Evolutionary conservation across 768 basidiomycete genomes (phyloP), one percentile per base, ranked within the genome.

Genomic region (Boletus rubroflammeus): DNA sequence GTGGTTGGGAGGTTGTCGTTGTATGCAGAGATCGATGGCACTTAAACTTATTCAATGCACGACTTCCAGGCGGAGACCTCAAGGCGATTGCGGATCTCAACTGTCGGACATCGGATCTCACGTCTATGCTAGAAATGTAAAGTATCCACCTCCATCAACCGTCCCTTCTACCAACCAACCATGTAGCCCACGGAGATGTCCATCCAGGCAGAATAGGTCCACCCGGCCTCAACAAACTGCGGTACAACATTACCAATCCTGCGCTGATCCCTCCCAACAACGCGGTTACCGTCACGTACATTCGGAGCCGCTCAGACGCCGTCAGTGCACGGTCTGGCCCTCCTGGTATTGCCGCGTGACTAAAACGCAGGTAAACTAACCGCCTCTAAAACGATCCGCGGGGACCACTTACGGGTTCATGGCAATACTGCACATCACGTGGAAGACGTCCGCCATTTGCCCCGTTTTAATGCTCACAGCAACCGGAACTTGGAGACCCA

Each of bases 401-500:
- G 51, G 51, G 23, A 60, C 47, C 43, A 83, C 88, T 66, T 67
- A 94, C 93, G 93, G 93, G 53, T 86, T 85, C 79, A 93, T 84
- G 7, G 90, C 93, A 64, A 92, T 85, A 54, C 81, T 75, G 66
- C 88, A 90, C 61, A 94, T 88, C 28, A 82, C 85, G 64, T 93
- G 86, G 77, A 91, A 95, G 19, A 95, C 85, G 66, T 92, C 90
- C 26, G 90, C 91, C 11, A 79, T 85, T 68, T 93, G 89, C 43
- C 84, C 88, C 4, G 85, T 85, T 72, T 87, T 88, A 41, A 95
- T 86, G 69, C 92, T 95, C 28, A 98, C 93, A 3, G 96, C 86
- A 42, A 98, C 93, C 26, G 96, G 96, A 5, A 96, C 93, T 58
- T 89, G 91, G n/a, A 99, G 77, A 9, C 85, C 83, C 47, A 98